Conservation (phyloP, 345 rosid species). For the Hibiscus trionum region DNA sequence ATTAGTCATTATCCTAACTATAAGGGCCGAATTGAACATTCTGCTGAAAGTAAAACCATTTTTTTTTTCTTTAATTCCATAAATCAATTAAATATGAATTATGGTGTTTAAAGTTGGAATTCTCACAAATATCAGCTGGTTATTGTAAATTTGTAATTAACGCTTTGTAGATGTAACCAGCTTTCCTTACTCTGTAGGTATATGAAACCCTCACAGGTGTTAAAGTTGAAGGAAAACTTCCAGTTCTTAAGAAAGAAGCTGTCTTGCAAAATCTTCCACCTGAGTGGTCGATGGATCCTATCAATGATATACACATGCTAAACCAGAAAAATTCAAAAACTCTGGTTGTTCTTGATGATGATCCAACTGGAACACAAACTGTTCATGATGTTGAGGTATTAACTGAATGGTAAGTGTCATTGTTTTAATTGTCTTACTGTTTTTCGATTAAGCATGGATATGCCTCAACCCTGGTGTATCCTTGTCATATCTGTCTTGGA, state of each 20-base stretch:
- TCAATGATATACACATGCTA: constrained; percentile 50
- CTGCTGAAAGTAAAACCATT: background rate
- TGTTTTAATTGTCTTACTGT: background rate
- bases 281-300: constrained; percentile 80
- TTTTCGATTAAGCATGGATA: constrained; percentile 1
- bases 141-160: constrained; percentile 1
- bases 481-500: background rate
- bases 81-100: background rate
- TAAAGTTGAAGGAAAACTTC: constrained; percentile 79
- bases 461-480: background rate
- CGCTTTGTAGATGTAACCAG: constrained; percentile 3
- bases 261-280: constrained; percentile 66
- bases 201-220: constrained; percentile 80
- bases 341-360: constrained; percentile 92
- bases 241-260: constrained; percentile 56
- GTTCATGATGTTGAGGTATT: constrained; percentile 91
- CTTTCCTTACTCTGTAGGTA: constrained; percentile 35
- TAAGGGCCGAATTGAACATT: background rate
- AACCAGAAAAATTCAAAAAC: constrained; percentile 59
- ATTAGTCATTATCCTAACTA: background rate
- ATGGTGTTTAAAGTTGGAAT: background rate
- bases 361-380: constrained; percentile 99
- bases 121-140: background rate
- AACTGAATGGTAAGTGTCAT: constrained; percentile 78
- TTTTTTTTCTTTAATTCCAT: background rate